These are phyloP conservation scores for Rubia peregrina DNA, from an alignment of 305 asterid genomes.

Conservation along the genomic window DNA sequence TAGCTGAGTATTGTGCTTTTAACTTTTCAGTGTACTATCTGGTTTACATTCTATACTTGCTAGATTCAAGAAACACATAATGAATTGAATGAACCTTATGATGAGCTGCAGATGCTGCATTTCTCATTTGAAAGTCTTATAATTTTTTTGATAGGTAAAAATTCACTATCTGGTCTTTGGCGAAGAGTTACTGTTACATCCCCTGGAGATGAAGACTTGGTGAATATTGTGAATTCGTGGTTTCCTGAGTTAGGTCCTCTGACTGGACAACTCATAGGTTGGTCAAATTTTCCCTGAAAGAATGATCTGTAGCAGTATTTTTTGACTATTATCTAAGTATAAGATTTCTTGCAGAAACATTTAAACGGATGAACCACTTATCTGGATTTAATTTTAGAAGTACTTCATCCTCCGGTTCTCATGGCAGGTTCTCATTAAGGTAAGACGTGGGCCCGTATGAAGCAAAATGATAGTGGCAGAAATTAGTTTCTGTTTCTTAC, in stretches of 20 bases:
- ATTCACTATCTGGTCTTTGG: slow-evolving; percentile 76
- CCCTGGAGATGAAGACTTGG: slow-evolving; percentile 54
- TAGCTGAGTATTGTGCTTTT: background rate
- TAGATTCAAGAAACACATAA: background rate
- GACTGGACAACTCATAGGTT: slow-evolving; percentile 62
- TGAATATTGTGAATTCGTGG: slow-evolving; percentile 53
- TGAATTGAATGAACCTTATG: background rate
- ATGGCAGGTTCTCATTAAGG: slow-evolving; percentile 81
- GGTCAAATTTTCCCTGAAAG: background rate
- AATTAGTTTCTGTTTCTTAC: background rate
- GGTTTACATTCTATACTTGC: background rate
- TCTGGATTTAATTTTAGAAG: slow-evolving; percentile 43
- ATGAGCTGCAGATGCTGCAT: background rate
- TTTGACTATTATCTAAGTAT: slow-evolving; percentile 6
- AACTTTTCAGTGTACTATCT: background rate
- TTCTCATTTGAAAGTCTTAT: slow-evolving; percentile 9
- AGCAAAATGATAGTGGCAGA: slow-evolving; percentile 4
- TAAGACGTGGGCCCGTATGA: slow-evolving; percentile 16
- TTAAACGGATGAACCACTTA: slow-evolving; percentile 52
- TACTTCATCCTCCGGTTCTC: slow-evolving; percentile 32
- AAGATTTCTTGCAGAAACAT: slow-evolving; percentile 52
- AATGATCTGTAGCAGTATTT: background rate
- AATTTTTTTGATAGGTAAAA: slow-evolving; percentile 42
- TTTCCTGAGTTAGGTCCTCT: slow-evolving; percentile 57
- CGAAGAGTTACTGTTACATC: slow-evolving; percentile 63